A percentile compares a stretch with the other conserved stretches of the same genome.
Conservation (phyloP, 2,329 filamentous ascomycete genomes). For the Remersonia thermophila region DNA sequence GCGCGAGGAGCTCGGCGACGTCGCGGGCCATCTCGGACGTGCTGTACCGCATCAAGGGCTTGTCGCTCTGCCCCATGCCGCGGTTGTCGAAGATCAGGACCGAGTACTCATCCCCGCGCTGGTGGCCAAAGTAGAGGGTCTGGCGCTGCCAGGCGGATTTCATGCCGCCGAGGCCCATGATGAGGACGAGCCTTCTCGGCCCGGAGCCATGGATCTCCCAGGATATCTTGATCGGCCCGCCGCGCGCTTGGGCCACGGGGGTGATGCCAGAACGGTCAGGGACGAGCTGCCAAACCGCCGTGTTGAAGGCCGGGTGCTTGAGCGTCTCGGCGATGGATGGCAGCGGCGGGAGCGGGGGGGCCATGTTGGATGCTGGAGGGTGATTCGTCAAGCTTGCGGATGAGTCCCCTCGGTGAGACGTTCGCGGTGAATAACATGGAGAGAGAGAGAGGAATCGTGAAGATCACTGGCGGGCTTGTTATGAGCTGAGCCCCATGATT, state of each 20-base stretch:
- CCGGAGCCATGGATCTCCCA: slow-evolving; percentile 70
- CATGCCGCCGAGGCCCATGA: slow-evolving; percentile 66
- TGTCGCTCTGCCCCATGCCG: slow-evolving; percentile 69
- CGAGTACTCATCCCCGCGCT: slow-evolving; percentile 53
- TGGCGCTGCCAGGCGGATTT: slow-evolving; percentile 69
- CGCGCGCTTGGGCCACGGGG: slow-evolving; percentile 54
- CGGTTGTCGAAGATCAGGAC: slow-evolving; percentile 73
- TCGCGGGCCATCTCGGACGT: slow-evolving; percentile 79
- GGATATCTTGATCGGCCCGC: slow-evolving; percentile 62
- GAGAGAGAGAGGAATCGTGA: no score
- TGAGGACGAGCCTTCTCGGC: slow-evolving; percentile 57
- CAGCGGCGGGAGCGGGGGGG: no score
- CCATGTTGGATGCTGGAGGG: no score
- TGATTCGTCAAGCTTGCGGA: no score
- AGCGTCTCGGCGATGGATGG: slow-evolving; percentile 48
- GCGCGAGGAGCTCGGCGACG: slow-evolving; percentile 53
- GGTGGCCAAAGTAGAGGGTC: slow-evolving; percentile 70
- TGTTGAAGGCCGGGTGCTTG: slow-evolving; percentile 52
- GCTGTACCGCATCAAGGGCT: slow-evolving; percentile 64
- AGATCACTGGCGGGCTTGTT: no score
- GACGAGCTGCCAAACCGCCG: slow-evolving; percentile 56
- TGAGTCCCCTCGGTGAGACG: no score
- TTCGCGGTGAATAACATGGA: no score
- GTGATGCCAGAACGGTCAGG: slow-evolving; percentile 49
- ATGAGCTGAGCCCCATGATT: no score